phyloP scores from a whole-genome alignment of 1,139 yeast genomes.

The Scheffersomyces segobiensis region DNA sequence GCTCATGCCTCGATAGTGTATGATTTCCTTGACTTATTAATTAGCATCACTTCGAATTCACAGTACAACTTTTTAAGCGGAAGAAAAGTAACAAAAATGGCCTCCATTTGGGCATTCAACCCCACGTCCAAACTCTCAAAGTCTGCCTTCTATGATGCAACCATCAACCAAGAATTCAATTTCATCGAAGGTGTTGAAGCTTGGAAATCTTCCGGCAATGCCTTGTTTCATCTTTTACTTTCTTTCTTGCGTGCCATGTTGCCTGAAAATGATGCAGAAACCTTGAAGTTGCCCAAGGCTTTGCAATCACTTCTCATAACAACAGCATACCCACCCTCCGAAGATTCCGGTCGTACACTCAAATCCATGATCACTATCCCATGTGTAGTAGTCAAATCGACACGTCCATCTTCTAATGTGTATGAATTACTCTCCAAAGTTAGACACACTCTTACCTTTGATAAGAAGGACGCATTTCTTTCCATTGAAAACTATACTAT shows the following conservation, averaged over 20 bases:
- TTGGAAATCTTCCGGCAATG: constrained; percentile 85
- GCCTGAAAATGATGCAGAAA: constrained; percentile 60
- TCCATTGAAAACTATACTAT: constrained; percentile 80
- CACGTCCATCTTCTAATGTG: constrained; percentile 53
- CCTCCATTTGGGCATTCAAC: constrained; percentile 88
- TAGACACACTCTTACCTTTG: constrained; percentile 66
- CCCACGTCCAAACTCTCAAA: constrained; percentile 18
- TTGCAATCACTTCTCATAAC: constrained; percentile 62
- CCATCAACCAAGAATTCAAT: constrained; percentile 34
- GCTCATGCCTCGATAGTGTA: constrained; percentile 89
- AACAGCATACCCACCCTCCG: constrained; percentile 63
- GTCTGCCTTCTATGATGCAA: constrained; percentile 46
- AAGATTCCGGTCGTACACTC: constrained; percentile 32
- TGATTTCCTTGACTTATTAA: constrained; percentile 79
- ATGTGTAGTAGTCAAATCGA: constrained; percentile 67
- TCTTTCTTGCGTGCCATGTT: constrained; percentile 81
- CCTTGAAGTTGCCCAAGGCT: constrained; percentile 61
- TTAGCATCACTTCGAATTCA: constrained; percentile 80
- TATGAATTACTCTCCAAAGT: constrained; percentile 54
- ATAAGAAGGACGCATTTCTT: constrained; percentile 66
- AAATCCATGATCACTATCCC: constrained; percentile 47
- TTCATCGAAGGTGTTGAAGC: constrained; percentile 73
- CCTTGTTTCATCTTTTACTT: constrained; percentile 75
- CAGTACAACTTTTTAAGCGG: constrained; percentile 79
- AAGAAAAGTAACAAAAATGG: constrained; percentile 75